A percentile compares a stretch with the other conserved stretches of the same genome.
phyloP scores from a whole-genome alignment of 352 stramenopile genomes.

The Pythium brachiatum region DNA sequence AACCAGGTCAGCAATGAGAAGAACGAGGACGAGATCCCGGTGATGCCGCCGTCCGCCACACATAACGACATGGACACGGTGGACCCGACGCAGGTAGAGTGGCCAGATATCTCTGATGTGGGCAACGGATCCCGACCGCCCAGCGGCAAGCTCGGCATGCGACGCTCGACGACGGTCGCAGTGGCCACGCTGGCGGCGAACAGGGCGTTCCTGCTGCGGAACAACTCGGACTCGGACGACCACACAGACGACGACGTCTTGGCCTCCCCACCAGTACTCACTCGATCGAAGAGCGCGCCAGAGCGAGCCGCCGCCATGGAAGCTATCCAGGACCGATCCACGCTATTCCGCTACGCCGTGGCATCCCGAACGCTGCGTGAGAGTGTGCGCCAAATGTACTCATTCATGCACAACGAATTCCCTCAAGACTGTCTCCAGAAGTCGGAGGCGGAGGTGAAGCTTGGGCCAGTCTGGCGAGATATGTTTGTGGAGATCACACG shows the following conservation, averaged over 20 bases:
- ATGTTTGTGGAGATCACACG: constrained; percentile 49
- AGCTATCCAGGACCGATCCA: constrained; percentile 53
- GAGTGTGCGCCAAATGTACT: constrained; percentile 71
- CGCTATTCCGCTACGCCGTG: constrained; percentile 56
- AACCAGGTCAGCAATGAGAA: background rate
- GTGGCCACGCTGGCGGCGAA: constrained; percentile 26
- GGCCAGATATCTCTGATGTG: background rate
- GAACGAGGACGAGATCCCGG: constrained; percentile 15
- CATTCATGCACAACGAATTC: constrained; percentile 53
- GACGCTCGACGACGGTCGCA: constrained; percentile 51
- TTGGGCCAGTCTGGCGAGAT: constrained; percentile 50
- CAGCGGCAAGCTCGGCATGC: constrained; percentile 31
- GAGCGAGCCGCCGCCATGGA: constrained; percentile 50
- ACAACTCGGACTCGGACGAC: constrained; percentile 1
- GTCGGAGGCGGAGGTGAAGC: constrained; percentile 36
- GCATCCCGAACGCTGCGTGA: constrained; percentile 55
- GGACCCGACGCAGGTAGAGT: background rate
- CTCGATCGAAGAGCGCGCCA: constrained; percentile 57
- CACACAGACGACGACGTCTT: constrained; percentile 13
- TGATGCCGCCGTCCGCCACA: constrained; percentile 14
- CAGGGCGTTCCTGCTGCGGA: constrained; percentile 10
- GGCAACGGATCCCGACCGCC: background rate
- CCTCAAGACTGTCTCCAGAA: constrained; percentile 38
- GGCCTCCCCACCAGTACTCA: constrained; percentile 11
- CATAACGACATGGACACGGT: constrained; percentile 16